These are phyloP conservation scores for Macaranga tanarius DNA, from an alignment of 441 rosid genomes.

Conservation along the genomic window DNA sequence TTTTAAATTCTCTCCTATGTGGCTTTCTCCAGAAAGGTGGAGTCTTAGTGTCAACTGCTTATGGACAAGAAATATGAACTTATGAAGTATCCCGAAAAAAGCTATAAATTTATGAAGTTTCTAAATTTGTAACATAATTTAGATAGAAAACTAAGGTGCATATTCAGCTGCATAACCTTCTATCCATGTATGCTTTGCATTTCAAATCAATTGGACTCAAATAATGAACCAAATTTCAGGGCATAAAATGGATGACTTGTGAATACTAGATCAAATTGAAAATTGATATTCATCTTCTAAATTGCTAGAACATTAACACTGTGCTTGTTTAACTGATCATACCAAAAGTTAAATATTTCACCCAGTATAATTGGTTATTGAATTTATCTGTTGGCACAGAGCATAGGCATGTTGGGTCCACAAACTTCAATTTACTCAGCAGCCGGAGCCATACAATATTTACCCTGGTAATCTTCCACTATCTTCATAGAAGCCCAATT, in stretches of 20 bases:
- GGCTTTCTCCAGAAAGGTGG: conserved; percentile 8
- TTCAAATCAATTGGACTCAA: background rate
- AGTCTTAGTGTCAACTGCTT: background rate
- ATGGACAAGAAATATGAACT: background rate
- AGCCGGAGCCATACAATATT: conserved; percentile 99
- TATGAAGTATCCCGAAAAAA: too few species aligned
- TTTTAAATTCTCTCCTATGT: background rate
- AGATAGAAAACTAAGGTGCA: background rate
- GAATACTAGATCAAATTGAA: background rate
- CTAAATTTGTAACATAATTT: background rate
- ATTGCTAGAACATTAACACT: background rate
- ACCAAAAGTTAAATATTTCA: background rate
- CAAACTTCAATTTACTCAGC: conserved; percentile 94
- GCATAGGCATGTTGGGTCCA: conserved; percentile 98
- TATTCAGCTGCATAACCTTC: background rate
- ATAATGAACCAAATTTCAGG: background rate
- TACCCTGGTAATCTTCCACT: conserved; percentile 64
- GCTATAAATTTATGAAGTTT: background rate
- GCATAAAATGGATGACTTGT: background rate
- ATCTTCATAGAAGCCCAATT: conserved; percentile 13
- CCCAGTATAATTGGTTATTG: conserved; percentile 7
- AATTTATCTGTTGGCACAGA: conserved; percentile 49
- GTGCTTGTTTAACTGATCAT: background rate
- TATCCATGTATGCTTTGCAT: background rate
- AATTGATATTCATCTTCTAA: background rate